Evolutionary conservation across 805 yeast genomes (phyloP), one percentile per base, ranked within the genome.

Genomic region (Cyberlindnera galapagoensis): DNA sequence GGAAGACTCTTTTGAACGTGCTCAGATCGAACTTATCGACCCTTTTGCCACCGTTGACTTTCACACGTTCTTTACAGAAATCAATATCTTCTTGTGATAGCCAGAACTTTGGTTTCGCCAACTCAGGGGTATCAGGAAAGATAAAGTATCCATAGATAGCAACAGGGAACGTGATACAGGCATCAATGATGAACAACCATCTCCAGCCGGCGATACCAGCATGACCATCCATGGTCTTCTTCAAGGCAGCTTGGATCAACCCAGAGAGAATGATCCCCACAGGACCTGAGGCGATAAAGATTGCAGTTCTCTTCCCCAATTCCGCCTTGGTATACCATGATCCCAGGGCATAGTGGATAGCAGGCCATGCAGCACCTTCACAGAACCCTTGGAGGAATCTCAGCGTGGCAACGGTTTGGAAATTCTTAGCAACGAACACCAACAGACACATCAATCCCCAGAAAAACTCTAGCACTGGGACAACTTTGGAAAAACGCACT

Each of bases 311-410:
- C 6, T 36, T 38, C 6, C 36, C 42, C 10, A 44, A 14, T 24
- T 38, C 39, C 10, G 26, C 33, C 7, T 28, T 14, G 3, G 36
- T 28, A 27, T 42, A 44, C 26, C 40, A 36, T 2, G 43, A 33
- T 12, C 48, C 48, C 6, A 44, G 30, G 16, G 40, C 31, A 24
- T 37, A 39, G 31, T 39, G 39, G 16, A 44, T 32, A 16, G 38
- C 30, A 12, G 48, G 48, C 29, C 34, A 44, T 10, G 41, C 40
- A n/a, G 34, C 33, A 29, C 46, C 46, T 32, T 38, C 37, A 17
- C 35, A 30, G 5, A 22, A 18, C 14, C 86, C 87, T 31, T 78
- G 67, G 28, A 78, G 62, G 46, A 78, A 78, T 28, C 90, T 57
- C 24, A 74, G 49, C 1, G 69, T 84, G 49, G 68, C 68, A 24